Evolutionary conservation across 164 flowering plant species (phyloP).

Genomic region (Saururus chinensis): DNA sequence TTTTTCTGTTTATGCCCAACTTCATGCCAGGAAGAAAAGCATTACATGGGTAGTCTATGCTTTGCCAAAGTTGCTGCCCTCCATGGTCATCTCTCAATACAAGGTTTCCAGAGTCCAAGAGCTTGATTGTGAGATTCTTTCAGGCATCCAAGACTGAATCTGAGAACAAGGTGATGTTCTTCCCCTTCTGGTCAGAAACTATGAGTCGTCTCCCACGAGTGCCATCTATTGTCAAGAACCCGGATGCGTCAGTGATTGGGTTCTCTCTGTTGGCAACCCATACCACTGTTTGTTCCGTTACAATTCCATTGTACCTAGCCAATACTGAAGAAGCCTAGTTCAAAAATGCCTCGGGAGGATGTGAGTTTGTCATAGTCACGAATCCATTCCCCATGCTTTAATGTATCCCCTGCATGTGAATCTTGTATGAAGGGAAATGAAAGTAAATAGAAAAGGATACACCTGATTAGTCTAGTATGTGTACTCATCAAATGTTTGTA

Average conservation of each 20-base stretch:
- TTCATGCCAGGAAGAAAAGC: slow-evolving; percentile 7
- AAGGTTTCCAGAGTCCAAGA: slow-evolving; percentile 23
- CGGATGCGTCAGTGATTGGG: background rate
- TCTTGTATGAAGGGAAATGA: background rate
- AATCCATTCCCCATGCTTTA: background rate
- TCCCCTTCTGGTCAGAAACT: background rate
- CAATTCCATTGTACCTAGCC: background rate
- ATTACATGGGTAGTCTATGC: slow-evolving; percentile 7
- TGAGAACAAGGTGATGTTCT: background rate
- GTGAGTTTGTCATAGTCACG: background rate
- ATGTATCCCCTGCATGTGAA: background rate
- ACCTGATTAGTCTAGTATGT: background rate
- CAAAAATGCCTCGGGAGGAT: background rate
- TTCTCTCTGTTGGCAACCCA: background rate
- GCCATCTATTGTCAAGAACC: background rate
- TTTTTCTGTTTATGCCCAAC: slow-evolving; percentile 1
- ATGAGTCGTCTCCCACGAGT: background rate
- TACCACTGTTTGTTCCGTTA: background rate
- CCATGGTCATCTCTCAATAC: slow-evolving; percentile 10
- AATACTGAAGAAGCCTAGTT: background rate
- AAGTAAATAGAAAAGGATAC: background rate
- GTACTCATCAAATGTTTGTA: background rate
- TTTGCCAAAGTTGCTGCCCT: slow-evolving; percentile 4
- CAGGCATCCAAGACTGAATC: slow-evolving; percentile 1
- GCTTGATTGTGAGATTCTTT: slow-evolving; percentile 6